These are phyloP conservation scores for Colletotrichum theobromicola DNA, from an alignment of 2,329 filamentous ascomycete genomes.

Conservation along the genomic window DNA sequence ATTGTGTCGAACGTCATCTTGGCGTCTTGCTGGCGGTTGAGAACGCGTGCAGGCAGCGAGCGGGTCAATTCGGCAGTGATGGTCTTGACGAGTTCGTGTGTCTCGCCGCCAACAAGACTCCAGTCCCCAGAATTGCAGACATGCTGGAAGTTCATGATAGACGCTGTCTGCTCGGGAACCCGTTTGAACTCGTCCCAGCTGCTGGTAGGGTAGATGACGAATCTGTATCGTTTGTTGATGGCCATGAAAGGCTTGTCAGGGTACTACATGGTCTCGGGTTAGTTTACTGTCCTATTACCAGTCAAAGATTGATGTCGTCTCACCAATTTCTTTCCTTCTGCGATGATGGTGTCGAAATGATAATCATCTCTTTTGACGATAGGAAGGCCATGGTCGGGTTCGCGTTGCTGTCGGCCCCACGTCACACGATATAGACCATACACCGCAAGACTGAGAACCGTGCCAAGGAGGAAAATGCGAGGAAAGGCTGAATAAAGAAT, in stretches of 20 bases:
- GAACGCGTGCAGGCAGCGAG: not conserved
- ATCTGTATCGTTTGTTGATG: not conserved
- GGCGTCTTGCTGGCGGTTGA: not conserved
- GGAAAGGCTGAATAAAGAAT: not conserved
- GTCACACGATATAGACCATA: not conserved
- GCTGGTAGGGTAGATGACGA: not conserved
- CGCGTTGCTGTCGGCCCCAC: not conserved
- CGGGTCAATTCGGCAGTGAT: not conserved
- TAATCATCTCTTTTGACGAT: not conserved
- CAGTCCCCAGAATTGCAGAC: not conserved
- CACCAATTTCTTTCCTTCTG: not conserved
- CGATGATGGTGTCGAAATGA: not conserved
- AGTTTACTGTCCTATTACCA: not conserved
- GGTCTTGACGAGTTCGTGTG: not conserved
- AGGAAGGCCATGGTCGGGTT: not conserved
- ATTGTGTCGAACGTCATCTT: not conserved
- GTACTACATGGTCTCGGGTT: not conserved
- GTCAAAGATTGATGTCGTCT: fast-evolving
- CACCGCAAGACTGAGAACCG: not conserved
- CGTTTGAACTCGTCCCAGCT: not conserved
- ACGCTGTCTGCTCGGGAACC: not conserved
- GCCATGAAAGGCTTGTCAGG: not conserved
- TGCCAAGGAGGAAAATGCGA: not conserved
- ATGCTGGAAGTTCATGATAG: not conserved
- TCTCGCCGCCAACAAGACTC: not conserved